Evolutionary conservation across 306 rosid genomes (phyloP).

Genomic region (Vicia villosa): DNA sequence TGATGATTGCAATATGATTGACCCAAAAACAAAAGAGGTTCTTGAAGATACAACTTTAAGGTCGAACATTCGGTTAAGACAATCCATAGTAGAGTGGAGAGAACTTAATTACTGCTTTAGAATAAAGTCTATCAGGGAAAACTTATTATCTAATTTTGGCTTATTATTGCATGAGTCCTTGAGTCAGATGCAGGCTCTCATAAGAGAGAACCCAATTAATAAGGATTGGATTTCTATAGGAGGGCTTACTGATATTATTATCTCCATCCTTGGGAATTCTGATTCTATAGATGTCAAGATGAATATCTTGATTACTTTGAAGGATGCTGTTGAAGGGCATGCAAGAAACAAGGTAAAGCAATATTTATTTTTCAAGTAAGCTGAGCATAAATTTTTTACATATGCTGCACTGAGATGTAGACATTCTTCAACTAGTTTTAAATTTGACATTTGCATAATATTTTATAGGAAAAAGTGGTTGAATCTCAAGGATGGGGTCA

Average conservation of each 20-base stretch:
- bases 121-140: slow-evolving; percentile 57
- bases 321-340: slow-evolving; percentile 65
- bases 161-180: slow-evolving; percentile 49
- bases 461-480: slow-evolving; percentile 55
- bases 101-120: slow-evolving; percentile 69
- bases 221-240: slow-evolving; percentile 81
- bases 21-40: slow-evolving; percentile 59
- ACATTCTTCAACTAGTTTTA: too few species aligned
- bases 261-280: slow-evolving; percentile 54
- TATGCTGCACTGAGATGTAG: not conserved
- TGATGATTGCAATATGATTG: slow-evolving; percentile 49
- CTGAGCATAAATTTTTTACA: not conserved
- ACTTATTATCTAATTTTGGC: slow-evolving; percentile 46
- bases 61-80: slow-evolving; percentile 65
- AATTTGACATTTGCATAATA: too few species aligned
- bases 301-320: slow-evolving; percentile 63
- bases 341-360: slow-evolving; percentile 68
- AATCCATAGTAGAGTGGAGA: slow-evolving; percentile 83
- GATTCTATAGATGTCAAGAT: slow-evolving; percentile 51
- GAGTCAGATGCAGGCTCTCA: slow-evolving; percentile 58
- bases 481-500: slow-evolving; percentile 69
- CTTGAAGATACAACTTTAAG: slow-evolving; percentile 64
- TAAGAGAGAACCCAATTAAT: slow-evolving; percentile 65
- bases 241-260: slow-evolving; percentile 52
- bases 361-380: slow-evolving; percentile 16